Conservation (phyloP, 257 asterid species). For the Rubia yunnanensis region DNA sequence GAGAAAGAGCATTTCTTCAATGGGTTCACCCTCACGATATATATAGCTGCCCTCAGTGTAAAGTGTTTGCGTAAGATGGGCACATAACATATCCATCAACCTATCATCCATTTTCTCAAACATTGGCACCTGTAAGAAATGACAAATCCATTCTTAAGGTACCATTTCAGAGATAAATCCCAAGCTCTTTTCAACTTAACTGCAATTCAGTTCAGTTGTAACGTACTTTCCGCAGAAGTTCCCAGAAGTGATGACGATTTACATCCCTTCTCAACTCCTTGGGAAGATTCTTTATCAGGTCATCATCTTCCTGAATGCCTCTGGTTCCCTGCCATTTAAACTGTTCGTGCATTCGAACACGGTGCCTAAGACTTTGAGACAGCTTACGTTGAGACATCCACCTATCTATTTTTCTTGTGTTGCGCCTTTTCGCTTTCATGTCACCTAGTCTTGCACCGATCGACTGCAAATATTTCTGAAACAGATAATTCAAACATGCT, state of each 20-base stretch:
- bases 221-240: slow-evolving; percentile 40
- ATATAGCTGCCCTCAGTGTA: slow-evolving; percentile 45
- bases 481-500: background rate
- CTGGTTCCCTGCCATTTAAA: slow-evolving; percentile 54
- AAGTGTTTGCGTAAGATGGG: slow-evolving; percentile 34
- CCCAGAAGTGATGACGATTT: slow-evolving; percentile 60
- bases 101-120: slow-evolving; percentile 53
- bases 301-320: slow-evolving; percentile 55
- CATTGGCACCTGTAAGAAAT: slow-evolving; percentile 44
- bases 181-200: no score
- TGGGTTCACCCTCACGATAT: slow-evolving; percentile 55
- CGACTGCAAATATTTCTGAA: slow-evolving; percentile 32
- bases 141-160: background rate
- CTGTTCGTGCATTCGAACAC: slow-evolving; percentile 28
- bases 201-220: background rate
- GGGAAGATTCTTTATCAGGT: slow-evolving; percentile 47
- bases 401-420: slow-evolving; percentile 15
- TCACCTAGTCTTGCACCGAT: slow-evolving; percentile 25
- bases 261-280: slow-evolving; percentile 61
- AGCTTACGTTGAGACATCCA: slow-evolving; percentile 39
- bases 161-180: background rate
- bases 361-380: slow-evolving; percentile 25
- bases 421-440: slow-evolving; percentile 28
- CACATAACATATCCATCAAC: slow-evolving; percentile 43
- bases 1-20: slow-evolving; percentile 55